Evolutionary conservation across 768 basidiomycete species (phyloP), one percentile per base, ranked within the genome.

Genomic region (Auricularia cornea): DNA sequence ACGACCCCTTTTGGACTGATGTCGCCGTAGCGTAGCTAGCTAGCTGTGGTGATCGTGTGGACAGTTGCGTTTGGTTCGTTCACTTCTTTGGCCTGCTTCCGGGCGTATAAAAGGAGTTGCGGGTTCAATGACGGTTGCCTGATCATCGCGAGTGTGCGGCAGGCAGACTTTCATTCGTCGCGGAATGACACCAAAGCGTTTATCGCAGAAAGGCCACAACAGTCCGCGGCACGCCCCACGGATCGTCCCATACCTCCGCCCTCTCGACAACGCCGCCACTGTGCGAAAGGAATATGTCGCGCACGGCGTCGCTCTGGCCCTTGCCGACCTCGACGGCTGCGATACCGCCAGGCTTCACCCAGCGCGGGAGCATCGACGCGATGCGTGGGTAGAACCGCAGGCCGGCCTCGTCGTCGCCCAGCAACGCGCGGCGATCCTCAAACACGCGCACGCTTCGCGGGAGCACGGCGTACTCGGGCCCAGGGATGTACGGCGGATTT

Each of bases 401-500:
- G 67, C 91, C 82, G 33, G 74, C 68, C 29, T 57, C 28, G 26
- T 28, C 28, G 60, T 91, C 92, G 26, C 91, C 94, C 51, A 94
- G 79, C 28, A 98, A 82, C 12, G 95, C 95, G 18, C 77, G 79
- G 10, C 80, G 83, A 75, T 95, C 93, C 74, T 98, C 96, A 71
- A 84, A 90, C 60, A 83, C 78, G 60, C 76, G 82, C 61, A 98
- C 94, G 59, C 85, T 87, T n/a, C 70, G 64, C 8, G 88, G 82
- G 35, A 98, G 81, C 28, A 69, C 60, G 51, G 82, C 74, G 70
- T 87, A 95, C 64, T 89, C 87, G 41, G 74, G 67, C 66, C 73
- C 79, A 40, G 93, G 79, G 67, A 98, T 90, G 74, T 97, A 98
- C 11, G 92, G 90, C 29, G 90, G 90, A 75, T 94, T 95, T 18